These are phyloP conservation scores for Lipomyces lipofer DNA, from an alignment of 805 yeast genomes.

Conservation along the genomic window DNA sequence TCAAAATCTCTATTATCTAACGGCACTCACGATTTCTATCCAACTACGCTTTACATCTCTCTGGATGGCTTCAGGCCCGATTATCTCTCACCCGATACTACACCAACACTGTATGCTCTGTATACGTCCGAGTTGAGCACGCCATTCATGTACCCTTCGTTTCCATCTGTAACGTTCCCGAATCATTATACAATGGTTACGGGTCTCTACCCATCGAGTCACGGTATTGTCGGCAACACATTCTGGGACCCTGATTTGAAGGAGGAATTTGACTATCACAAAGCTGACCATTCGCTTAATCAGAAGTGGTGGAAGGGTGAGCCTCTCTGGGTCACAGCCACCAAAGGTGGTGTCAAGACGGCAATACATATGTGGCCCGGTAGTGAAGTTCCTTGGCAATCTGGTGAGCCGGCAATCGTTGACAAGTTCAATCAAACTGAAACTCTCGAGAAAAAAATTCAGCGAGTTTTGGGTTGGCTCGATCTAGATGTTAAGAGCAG, in stretches of 20 bases:
- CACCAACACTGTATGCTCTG: constrained; percentile 71
- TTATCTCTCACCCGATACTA: constrained; percentile 60
- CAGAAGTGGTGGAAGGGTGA: constrained; percentile 87
- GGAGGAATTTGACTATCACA: constrained; percentile 63
- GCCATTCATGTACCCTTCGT: constrained; percentile 83
- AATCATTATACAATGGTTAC: constrained; percentile 92
- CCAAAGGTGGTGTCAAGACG: constrained; percentile 56
- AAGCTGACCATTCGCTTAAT: constrained; percentile 53
- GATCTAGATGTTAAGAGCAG: constrained; percentile 55
- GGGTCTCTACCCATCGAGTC: constrained; percentile 78
- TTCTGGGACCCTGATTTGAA: constrained; percentile 63
- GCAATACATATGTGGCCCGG: constrained; percentile 99
- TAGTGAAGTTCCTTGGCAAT: constrained; percentile 66
- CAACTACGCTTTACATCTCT: constrained; percentile 80
- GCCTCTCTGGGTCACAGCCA: constrained; percentile 82
- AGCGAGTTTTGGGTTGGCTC: constrained; percentile 64
- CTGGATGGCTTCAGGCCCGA: constrained; percentile 93
- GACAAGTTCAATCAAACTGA: constrained; percentile 70
- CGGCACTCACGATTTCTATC: constrained; percentile 67
- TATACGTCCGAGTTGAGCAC: constrained; percentile 48
- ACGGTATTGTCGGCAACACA: constrained; percentile 84
- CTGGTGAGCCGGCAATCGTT: constrained; percentile 51
- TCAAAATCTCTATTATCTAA: constrained; percentile 44
- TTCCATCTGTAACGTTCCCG: constrained; percentile 87
- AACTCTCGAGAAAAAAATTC: constrained; percentile 54